Conservation (phyloP, 306 rosid genomes). For the Delonix regia region DNA sequence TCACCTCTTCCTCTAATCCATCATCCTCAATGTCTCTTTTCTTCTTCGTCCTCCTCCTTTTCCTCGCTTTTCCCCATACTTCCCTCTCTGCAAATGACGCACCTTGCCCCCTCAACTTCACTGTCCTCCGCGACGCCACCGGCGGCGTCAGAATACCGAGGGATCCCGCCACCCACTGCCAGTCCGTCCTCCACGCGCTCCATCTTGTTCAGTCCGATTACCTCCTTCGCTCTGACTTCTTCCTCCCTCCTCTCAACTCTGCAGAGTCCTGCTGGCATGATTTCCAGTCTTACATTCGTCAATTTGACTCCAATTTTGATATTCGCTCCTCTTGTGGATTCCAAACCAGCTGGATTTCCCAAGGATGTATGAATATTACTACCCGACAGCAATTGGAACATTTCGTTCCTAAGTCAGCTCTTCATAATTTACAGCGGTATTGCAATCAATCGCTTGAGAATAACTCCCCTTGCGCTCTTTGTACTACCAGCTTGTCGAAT, state of each 20-base stretch:
- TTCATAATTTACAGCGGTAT: slow-evolving; percentile 21
- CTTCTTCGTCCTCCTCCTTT: neutral
- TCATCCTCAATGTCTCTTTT: slow-evolving; percentile 19
- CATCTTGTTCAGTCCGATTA: slow-evolving; percentile 63
- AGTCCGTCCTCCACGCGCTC: slow-evolving; percentile 56
- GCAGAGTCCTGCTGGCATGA: slow-evolving; percentile 27
- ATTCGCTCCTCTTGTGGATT: slow-evolving; percentile 42
- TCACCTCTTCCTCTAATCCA: neutral
- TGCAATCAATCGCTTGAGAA: slow-evolving; percentile 59
- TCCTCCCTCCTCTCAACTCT: slow-evolving; percentile 48
- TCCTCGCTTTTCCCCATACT: neutral
- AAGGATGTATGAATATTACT: slow-evolving; percentile 81
- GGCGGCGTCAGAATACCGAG: slow-evolving; percentile 14
- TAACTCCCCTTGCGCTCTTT: slow-evolving; percentile 66
- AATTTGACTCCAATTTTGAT: slow-evolving; percentile 22
- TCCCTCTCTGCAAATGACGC: slow-evolving; percentile 17
- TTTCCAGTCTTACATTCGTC: slow-evolving; percentile 40
- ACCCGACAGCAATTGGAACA: slow-evolving; percentile 50
- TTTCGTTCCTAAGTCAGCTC: neutral
- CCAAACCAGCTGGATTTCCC: slow-evolving; percentile 32
- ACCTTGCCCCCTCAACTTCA: slow-evolving; percentile 76
- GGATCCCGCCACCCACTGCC: slow-evolving; percentile 42
- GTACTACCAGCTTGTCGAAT: slow-evolving; percentile 49
- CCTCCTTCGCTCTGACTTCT: slow-evolving; percentile 53
- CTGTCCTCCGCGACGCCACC: slow-evolving; percentile 48